These are phyloP conservation scores for Pestalotiopsis sp. DNA, from an alignment of 2,329 filamentous ascomycete species.

Conservation along the genomic window DNA sequence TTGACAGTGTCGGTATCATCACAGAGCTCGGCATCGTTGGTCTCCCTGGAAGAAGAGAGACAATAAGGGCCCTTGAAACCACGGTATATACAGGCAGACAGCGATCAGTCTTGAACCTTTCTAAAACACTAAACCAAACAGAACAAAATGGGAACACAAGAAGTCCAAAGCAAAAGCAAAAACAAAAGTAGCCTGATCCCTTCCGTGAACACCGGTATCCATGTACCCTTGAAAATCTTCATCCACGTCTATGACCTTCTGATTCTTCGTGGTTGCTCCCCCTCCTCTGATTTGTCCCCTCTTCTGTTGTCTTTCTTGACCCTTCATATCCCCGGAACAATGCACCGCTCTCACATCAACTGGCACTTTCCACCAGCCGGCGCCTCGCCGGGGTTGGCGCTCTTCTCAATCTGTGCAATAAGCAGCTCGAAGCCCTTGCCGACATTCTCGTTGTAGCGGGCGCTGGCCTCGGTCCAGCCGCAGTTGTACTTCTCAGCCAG, in stretches of 20 bases:
- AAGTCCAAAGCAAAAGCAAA: conserved; percentile 12
- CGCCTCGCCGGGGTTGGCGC: conserved; percentile 85
- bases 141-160: conserved; percentile 5
- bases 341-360: conserved; percentile 67
- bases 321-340: background rate
- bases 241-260: conserved; percentile 2
- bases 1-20: background rate
- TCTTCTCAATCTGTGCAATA: conserved; percentile 93
- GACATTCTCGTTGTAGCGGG: conserved; percentile 93
- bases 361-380: conserved; percentile 78
- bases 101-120: background rate
- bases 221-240: background rate
- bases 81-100: conserved; percentile 12
- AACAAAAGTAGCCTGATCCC: conserved; percentile 2
- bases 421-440: conserved; percentile 90
- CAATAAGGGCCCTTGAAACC: background rate
- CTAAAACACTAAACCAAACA: background rate
- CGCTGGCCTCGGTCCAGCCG: conserved; percentile 93
- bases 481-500: conserved; percentile 87
- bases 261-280: background rate
- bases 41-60: background rate
- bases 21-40: background rate
- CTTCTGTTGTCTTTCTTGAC: background rate
- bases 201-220: conserved; percentile 5
- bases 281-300: background rate